Evolutionary conservation across 345 rosid genomes (phyloP), one percentile per base, ranked within the genome.

Genomic region (rapeseed (Brassica napus)): DNA sequence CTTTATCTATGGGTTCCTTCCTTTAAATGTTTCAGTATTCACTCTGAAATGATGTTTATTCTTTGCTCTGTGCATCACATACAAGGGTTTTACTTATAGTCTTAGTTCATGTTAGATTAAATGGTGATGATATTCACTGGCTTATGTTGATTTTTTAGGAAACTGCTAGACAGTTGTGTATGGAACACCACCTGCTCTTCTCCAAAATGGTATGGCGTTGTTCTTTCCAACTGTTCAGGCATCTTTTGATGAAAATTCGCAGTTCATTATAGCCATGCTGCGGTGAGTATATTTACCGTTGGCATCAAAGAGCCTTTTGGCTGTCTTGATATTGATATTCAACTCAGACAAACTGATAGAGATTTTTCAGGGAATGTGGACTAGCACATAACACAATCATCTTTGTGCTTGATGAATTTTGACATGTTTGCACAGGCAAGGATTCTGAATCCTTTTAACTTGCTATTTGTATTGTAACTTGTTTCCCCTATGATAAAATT

Each of bases 361-460:
- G 15, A 4, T 65, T 67, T 84, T 49, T 65, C 88, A 95, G 98
- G 88, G 97, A 93, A 83, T 95, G 98, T 83, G 98, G 98, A 78
- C 82, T 93, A 74, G 94, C 98, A 5, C 98, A 95, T 84, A 95
- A 90, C 82, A 95, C 99, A 21, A 82, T 92, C 32, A 86, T 89
- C 73, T 94, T 94, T 82, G 87, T 85, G 75, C 92, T 94, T 78
- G 89, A 90, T 79, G 97, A 94, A 79, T 94, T 94, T 84, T 84
- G 98, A 94, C 82, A n/a, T n/a, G n/a, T n/a, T n/a, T n/a, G n/a
- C n/a, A 71, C 98, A 91, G 98, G 98, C 89, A 85, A 87, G 78
- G 2, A 37, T 37, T 7, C 42, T 37, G 42, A 37, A 37, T 8
- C 8, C 42, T 8, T 37, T 37, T 2, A 37, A 8, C 52, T 12